Conservation (phyloP, 495 filamentous ascomycete species). For the Xylaria flabelliformis region DNA sequence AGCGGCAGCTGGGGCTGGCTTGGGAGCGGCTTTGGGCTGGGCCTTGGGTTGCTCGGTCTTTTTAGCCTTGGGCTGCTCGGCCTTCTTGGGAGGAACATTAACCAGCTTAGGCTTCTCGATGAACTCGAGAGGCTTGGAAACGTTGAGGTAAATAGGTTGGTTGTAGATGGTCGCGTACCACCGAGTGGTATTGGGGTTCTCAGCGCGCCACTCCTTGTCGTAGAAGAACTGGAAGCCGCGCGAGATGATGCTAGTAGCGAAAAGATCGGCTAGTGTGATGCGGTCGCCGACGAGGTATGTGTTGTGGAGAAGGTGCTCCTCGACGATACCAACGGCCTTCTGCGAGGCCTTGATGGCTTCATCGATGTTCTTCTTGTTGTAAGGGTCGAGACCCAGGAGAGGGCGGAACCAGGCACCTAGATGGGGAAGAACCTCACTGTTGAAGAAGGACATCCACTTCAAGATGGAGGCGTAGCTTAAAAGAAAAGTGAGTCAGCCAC, state of each 20-base stretch:
- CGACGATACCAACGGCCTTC: constrained; percentile 72
- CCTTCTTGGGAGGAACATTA: constrained; percentile 89
- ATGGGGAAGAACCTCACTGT: constrained; percentile 76
- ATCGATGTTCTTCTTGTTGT: constrained; percentile 98
- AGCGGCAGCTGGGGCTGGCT: constrained; percentile 63
- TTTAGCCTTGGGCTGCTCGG: constrained; percentile 65
- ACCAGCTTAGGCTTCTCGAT: constrained; percentile 83
- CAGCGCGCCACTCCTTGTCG: constrained; percentile 82
- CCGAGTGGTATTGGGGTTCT: constrained; percentile 83
- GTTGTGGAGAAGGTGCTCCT: constrained; percentile 87
- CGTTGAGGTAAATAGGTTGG: constrained; percentile 85
- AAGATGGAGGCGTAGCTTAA: constrained; percentile 88
- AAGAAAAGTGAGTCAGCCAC: constrained; percentile 32
- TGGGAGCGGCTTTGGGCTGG: constrained; percentile 63
- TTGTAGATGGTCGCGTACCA: constrained; percentile 95
- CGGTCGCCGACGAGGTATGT: constrained; percentile 98
- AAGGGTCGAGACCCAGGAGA: constrained; percentile 77
- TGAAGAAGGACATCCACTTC: constrained; percentile 89
- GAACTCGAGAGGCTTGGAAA: constrained; percentile 73
- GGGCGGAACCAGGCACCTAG: constrained; percentile 89
- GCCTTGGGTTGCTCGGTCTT: constrained; percentile 62
- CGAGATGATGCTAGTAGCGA: constrained; percentile 74
- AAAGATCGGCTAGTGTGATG: constrained; percentile 94
- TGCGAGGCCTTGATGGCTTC: constrained; percentile 70
- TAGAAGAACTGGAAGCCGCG: constrained; percentile 88